A percentile compares a stretch with the other conserved stretches of the same genome.
Conservation (phyloP, 2,329 filamentous ascomycete species). For the Alternaria novae-zelandiae region DNA sequence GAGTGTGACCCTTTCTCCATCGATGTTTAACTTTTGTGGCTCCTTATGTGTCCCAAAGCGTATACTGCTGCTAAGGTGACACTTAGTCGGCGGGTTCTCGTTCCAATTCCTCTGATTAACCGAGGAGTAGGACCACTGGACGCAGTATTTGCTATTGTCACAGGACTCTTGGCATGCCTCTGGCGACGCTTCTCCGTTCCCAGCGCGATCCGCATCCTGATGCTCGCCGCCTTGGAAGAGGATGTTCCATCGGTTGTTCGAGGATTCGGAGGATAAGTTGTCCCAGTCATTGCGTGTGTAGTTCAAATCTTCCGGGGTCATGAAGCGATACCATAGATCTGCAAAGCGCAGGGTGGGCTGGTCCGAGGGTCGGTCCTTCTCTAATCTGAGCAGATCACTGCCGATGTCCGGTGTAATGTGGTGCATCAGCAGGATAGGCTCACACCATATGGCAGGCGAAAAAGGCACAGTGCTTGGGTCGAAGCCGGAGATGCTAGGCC, state of each 20-base stretch:
- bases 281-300: constrained; percentile 40
- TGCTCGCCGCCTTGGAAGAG: constrained; percentile 29
- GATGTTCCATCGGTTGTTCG: constrained; percentile 44
- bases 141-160: constrained; percentile 33
- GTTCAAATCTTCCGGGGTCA: constrained; percentile 33
- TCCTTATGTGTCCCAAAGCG: constrained; percentile 29
- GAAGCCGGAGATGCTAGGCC: constrained; percentile 49
- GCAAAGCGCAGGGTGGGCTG: constrained; percentile 32
- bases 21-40: constrained; percentile 16
- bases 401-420: constrained; percentile 55
- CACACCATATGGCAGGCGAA: constrained; percentile 54
- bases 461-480: constrained; percentile 46
- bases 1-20: constrained; percentile 15
- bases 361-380: constrained; percentile 42
- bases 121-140: constrained; percentile 44
- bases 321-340: constrained; percentile 38
- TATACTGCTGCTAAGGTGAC: constrained; percentile 42
- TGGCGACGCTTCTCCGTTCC: constrained; percentile 31
- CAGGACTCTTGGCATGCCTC: constrained; percentile 40
- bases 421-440: constrained; percentile 46
- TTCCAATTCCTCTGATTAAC: constrained; percentile 35
- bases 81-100: constrained; percentile 41
- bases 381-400: constrained; percentile 54
- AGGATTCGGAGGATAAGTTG: constrained; percentile 38
- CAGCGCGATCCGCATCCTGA: constrained; percentile 22